Base-by-base conservation (phyloP, 1,284 basidiomycete species). In the Ustilago hordei region DNA sequence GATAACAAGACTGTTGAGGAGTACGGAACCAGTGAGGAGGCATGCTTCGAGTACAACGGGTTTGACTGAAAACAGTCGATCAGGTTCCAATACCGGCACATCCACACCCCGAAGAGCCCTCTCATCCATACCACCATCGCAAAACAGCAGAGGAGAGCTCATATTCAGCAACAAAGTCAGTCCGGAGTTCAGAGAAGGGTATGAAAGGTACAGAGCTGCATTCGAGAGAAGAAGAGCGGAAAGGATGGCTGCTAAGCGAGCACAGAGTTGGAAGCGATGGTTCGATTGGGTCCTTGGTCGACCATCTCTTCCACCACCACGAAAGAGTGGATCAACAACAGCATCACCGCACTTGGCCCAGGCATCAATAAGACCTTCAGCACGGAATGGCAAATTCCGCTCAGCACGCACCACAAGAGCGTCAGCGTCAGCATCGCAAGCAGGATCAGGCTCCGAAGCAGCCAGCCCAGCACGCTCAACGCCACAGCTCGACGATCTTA, bases 101-200 rank as follows among this genome's bases (percentile, higher is more conserved):
- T 55, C 56, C 9, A 59, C 45, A n/a, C 54, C 58, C 17, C 38
- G 53, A 12, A 35, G 64, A 36, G 43, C 63, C 19, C 41, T 96
- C 71, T 89, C 93, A 2, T 91, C 93, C 9, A 96, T 98, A 45
- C 95, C 95, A 1, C 95, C 95, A 0, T 90, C 93, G 7, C 89
- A 88, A 41, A 98, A 96, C 86, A 95, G 95, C 4, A 91, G 95
- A 13, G 96, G 97, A 54, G 96, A 99, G 84, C 90, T 99, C 72
- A 95, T 99, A 75, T 98, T 99, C 87, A 95, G 93, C 13, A 93
- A 92, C 13, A 91, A 93, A 54, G 93, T 99, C 38, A 92, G 93
- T 72, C 89, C 90, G 50, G 85, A 87, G 11, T 99, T 99, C 86
- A 89, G 93, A 32, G 95, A 98, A 64, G 91, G 93, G 0, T 99